Percentiles rank a stretch among this genome's conserved stretches.
Conservation (phyloP, 108 stramenopile species). For the Cyclotella baltica region DNA sequence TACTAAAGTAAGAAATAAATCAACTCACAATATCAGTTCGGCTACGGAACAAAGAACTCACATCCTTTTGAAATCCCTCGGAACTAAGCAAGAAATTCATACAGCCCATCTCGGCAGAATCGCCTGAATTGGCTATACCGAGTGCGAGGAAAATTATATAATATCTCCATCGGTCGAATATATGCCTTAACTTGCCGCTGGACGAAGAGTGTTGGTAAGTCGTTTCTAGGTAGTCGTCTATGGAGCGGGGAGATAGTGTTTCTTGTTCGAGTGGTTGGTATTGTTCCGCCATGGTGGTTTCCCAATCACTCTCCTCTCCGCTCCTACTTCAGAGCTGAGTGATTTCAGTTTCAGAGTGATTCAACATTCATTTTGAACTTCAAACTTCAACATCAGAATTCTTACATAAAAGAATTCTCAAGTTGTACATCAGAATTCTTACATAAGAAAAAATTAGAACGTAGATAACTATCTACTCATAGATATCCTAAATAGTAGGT, state of each 20-base stretch:
- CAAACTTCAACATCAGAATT: too few relatives aligned
- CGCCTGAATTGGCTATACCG: conserved; percentile 45
- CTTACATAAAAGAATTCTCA: too few relatives aligned
- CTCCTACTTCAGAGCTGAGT: too few relatives aligned
- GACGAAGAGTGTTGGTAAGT: conserved; percentile 11
- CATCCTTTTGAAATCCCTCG: conserved; percentile 31
- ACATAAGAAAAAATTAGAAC: too few relatives aligned
- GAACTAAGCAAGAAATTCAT: conserved; percentile 28
- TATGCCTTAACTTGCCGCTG: background rate
- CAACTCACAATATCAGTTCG: background rate
- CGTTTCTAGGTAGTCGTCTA: conserved; percentile 34
- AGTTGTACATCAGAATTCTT: too few relatives aligned
- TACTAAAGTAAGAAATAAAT: background rate
- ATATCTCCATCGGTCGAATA: conserved; percentile 61
- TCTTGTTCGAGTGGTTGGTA: conserved; percentile 15
- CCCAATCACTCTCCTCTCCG: too few relatives aligned
- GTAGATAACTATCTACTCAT: too few relatives aligned
- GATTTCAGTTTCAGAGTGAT: too few relatives aligned
- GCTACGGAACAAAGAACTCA: background rate
- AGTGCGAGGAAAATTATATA: conserved; percentile 62
- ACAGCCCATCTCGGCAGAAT: conserved; percentile 48
- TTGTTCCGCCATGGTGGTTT: conserved; percentile 5
- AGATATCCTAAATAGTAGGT: too few relatives aligned
- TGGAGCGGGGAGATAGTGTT: conserved; percentile 24
- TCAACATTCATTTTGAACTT: too few relatives aligned